Conservation (phyloP, 352 stramenopile species). For the Thalassiosira livingstoniorum region DNA sequence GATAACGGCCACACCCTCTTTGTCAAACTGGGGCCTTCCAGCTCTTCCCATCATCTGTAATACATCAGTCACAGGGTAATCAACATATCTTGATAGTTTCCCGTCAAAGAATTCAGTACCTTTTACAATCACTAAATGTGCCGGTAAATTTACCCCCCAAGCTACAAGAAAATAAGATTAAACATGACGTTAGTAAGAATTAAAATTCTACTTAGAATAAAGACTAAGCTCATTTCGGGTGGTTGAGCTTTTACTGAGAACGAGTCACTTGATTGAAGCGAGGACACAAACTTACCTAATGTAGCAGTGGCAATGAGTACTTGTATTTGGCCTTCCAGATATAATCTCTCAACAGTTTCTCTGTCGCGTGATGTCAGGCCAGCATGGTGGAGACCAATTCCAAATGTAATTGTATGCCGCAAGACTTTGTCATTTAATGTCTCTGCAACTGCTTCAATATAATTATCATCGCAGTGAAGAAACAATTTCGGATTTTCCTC, state of each 20-base stretch:
- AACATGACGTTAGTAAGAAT: too few relatives aligned
- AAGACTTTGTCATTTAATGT: constrained; percentile 90
- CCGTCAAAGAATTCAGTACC: constrained; percentile 97
- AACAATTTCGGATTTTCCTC: constrained; percentile 93
- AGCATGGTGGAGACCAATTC: constrained; percentile 98
- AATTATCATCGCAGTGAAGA: constrained; percentile 90
- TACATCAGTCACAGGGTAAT: constrained; percentile 98
- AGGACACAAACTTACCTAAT: constrained; percentile 30
- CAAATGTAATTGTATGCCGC: constrained; percentile 96
- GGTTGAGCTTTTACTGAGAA: too few relatives aligned
- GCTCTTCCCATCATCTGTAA: constrained; percentile 99
- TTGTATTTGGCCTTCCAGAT: constrained; percentile 95
- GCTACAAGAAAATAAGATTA: constrained; percentile 80
- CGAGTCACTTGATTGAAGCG: too few relatives aligned
- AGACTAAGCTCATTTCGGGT: too few relatives aligned
- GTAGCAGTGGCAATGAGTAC: constrained; percentile 85
- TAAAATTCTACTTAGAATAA: too few relatives aligned
- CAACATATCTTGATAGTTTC: constrained; percentile 93
- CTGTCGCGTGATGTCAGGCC: constrained; percentile 89
- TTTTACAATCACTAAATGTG: constrained; percentile 96
- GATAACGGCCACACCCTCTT: constrained; percentile 94
- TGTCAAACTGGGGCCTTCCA: constrained; percentile 93
- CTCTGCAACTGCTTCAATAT: constrained; percentile 83
- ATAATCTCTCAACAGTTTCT: constrained; percentile 95
- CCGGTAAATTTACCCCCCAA: constrained; percentile 98